phyloP scores from a whole-genome alignment of 345 rosid species.

The Hirschfeldia incana region DNA sequence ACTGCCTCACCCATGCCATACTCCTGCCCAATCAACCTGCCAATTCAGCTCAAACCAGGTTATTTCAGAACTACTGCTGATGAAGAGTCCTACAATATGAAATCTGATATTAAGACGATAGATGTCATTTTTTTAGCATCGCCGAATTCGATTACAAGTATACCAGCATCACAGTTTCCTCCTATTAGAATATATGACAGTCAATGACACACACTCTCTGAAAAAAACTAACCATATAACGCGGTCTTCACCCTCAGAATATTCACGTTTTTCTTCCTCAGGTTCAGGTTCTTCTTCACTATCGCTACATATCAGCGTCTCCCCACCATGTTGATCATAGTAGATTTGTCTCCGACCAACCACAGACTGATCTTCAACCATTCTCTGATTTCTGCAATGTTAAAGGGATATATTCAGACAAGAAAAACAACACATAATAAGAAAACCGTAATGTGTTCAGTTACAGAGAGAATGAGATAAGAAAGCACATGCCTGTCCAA shows the following conservation, averaged over 20 bases:
- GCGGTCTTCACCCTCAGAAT: conserved; percentile 80
- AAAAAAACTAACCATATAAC: conserved; percentile 64
- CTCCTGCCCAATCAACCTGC: conserved; percentile 81
- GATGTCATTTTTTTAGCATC: conserved; percentile 19
- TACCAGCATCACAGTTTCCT: background rate
- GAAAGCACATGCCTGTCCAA: conserved; percentile 71
- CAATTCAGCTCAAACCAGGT: conserved; percentile 34
- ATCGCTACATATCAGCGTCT: conserved; percentile 92
- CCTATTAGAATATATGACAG: background rate
- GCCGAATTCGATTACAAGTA: background rate
- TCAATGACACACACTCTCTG: conserved; percentile 5
- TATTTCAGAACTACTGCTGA: conserved; percentile 2
- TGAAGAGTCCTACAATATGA: background rate
- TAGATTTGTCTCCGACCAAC: conserved; percentile 98
- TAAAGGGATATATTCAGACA: conserved; percentile 40
- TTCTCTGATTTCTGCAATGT: conserved; percentile 91
- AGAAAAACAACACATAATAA: conserved; percentile 34
- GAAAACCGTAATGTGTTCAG: too few species aligned
- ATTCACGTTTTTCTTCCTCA: conserved; percentile 82
- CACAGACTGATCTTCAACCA: conserved; percentile 98
- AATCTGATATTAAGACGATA: background rate
- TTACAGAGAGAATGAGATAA: background rate
- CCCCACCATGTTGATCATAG: conserved; percentile 92
- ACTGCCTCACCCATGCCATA: conserved; percentile 73
- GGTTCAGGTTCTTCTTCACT: conserved; percentile 88